These are phyloP conservation scores for Wickerhamomyces rabaulensis DNA, from an alignment of 805 yeast genomes.

Conservation along the genomic window DNA sequence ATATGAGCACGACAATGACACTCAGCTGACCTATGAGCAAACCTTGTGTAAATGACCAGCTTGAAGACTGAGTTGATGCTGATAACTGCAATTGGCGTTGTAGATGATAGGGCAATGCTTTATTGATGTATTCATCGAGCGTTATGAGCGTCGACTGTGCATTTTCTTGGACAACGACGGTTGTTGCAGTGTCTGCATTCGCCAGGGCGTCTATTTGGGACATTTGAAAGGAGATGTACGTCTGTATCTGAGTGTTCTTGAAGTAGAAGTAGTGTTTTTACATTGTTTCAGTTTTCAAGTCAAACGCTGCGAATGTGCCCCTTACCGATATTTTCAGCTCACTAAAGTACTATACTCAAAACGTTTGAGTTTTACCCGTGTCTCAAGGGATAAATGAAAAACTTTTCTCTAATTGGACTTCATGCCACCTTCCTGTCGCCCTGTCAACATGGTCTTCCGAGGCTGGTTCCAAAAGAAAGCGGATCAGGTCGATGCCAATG, in stretches of 20 bases:
- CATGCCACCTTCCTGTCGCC: no score
- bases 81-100: conserved; percentile 26
- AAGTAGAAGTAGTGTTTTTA: no score
- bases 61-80: conserved; percentile 8
- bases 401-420: no score
- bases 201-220: background rate
- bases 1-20: conserved; percentile 55
- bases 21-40: conserved; percentile 68
- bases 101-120: conserved; percentile 30
- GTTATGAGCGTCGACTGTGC: conserved; percentile 26
- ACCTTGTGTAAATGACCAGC: conserved; percentile 77
- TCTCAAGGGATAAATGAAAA: no score
- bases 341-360: no score
- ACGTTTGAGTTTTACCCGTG: no score
- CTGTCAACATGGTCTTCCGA: no score
- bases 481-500: no score
- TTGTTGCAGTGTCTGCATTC: conserved; percentile 11
- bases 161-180: conserved; percentile 19
- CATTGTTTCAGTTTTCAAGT: no score
- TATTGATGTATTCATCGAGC: conserved; percentile 32
- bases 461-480: no score
- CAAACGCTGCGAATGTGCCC: no score
- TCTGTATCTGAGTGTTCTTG: background rate
- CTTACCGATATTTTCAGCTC: no score
- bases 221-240: background rate